Conservation (phyloP, 78 protist genomes). For the Dictyostelium capitatum region DNA sequence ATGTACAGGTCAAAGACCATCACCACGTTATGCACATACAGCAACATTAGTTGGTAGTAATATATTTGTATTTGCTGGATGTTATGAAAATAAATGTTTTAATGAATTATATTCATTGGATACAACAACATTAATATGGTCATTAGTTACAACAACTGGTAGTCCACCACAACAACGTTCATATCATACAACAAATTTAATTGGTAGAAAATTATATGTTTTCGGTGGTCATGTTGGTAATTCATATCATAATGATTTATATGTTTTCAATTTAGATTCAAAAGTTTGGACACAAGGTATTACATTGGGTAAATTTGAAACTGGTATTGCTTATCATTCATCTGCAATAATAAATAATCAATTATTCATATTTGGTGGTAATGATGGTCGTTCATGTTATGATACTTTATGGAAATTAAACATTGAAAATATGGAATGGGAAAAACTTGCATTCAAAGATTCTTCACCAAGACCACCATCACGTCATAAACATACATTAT, state of each 20-base stretch:
- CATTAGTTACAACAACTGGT: background rate
- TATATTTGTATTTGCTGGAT: constrained; percentile 62
- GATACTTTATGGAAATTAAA: constrained; percentile 62
- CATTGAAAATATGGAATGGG: constrained; percentile 72
- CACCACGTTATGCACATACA: constrained; percentile 63
- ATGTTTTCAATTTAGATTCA: constrained; percentile 66
- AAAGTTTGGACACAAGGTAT: constrained; percentile 70
- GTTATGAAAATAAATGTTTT: constrained; percentile 33
- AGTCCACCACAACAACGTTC: constrained; percentile 44
- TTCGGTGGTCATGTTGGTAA: constrained; percentile 46
- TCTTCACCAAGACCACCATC: background rate
- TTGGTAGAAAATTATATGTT: constrained; percentile 61
- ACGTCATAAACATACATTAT: constrained; percentile 55
- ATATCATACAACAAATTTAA: constrained; percentile 57
- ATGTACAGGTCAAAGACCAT: constrained; percentile 26
- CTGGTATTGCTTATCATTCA: constrained; percentile 33
- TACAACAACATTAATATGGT: constrained; percentile 9
- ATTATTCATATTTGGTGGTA: constrained; percentile 76
- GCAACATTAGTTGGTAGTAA: constrained; percentile 48
- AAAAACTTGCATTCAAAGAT: background rate
- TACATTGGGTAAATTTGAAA: constrained; percentile 30
- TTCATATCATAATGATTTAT: constrained; percentile 24
- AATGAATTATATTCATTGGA: constrained; percentile 55
- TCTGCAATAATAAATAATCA: constrained; percentile 40
- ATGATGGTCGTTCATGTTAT: constrained; percentile 52